Percentiles rank a stretch among this genome's conserved stretches.
Evolutionary conservation across 148 eudicot genomes (phyloP).

Genomic region (Nepenthes mirabilis): DNA sequence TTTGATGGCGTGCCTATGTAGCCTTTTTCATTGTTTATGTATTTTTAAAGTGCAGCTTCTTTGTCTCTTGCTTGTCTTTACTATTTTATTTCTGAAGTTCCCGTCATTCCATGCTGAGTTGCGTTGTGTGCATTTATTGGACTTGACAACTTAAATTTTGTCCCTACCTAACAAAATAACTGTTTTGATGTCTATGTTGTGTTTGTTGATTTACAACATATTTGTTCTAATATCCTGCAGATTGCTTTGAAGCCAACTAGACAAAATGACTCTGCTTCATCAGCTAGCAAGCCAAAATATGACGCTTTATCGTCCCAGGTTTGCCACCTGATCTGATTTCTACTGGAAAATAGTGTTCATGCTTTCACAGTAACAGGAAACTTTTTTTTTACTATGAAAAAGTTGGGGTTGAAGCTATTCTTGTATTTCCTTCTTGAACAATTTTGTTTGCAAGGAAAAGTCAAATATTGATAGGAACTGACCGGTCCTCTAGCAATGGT

Average conservation of each 20-base stretch:
- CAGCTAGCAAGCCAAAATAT: constrained; percentile 49
- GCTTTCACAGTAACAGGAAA: not conserved
- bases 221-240: constrained; percentile 20
- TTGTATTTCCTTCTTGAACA: too few species aligned
- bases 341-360: not conserved
- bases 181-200: not conserved
- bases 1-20: too few species aligned
- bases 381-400: not conserved
- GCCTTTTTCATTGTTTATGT: too few species aligned
- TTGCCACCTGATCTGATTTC: constrained; percentile 4
- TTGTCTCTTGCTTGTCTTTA: not conserved
- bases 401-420: too few species aligned
- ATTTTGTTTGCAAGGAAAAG: too few species aligned
- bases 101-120: too few species aligned
- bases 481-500: too few species aligned
- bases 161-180: too few species aligned
- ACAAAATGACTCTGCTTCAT: constrained; percentile 34
- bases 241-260: constrained; percentile 42
- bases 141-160: too few species aligned
- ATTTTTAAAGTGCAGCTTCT: not conserved
- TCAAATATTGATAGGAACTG: too few species aligned
- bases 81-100: too few species aligned
- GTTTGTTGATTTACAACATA: not conserved
- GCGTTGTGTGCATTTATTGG: too few species aligned
- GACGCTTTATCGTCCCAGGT: constrained; percentile 80